These are phyloP conservation scores for Hemileia vastatrix DNA, from an alignment of 1,284 basidiomycete species.

Conservation along the genomic window DNA sequence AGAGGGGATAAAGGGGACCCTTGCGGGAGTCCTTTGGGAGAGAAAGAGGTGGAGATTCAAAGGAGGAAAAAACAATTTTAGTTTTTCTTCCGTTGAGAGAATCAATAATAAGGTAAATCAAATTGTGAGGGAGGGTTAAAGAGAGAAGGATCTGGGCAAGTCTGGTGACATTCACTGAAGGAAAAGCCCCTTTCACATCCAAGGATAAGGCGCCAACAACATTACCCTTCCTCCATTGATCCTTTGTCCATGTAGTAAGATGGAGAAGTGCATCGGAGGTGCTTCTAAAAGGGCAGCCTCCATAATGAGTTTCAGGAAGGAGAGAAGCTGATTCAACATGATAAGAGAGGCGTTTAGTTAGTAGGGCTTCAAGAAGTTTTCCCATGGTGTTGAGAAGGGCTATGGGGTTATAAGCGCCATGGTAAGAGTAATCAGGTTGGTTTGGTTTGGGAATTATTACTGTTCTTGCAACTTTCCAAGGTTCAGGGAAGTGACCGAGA, in stretches of 20 bases:
- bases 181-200: conserved; percentile 8
- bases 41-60: conserved; percentile 3
- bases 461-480: conserved; percentile 4
- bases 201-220: background rate
- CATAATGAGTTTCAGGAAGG: background rate
- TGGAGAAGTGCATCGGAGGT: conserved; percentile 2
- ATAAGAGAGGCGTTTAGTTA: conserved; percentile 2
- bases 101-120: background rate
- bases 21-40: conserved; percentile 8
- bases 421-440: conserved; percentile 5
- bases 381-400: conserved; percentile 4
- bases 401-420: conserved; percentile 2
- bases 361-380: conserved; percentile 3
- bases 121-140: background rate
- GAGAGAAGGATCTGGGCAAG: background rate
- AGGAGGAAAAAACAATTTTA: no score
- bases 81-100: background rate
- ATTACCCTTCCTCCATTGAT: conserved; percentile 7
- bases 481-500: conserved; percentile 4
- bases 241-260: background rate
- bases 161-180: background rate
- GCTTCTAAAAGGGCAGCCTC: background rate
- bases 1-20: conserved; percentile 3
- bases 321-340: background rate
- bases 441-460: background rate